Base-by-base conservation (phyloP, 2,329 filamentous ascomycete genomes). In the Aspergillus brasiliensis region DNA sequence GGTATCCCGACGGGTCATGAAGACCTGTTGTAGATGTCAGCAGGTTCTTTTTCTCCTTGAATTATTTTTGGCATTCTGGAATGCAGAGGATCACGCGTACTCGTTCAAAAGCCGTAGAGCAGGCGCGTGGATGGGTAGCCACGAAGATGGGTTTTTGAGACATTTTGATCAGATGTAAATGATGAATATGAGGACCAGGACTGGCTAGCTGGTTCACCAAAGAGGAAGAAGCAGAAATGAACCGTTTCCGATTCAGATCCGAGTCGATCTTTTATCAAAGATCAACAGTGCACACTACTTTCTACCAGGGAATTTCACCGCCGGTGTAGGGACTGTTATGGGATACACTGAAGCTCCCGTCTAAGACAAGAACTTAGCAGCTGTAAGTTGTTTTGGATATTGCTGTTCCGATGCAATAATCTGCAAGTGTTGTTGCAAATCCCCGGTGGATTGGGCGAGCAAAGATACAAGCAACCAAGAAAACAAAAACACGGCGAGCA, bases 41-140 rank as follows among this genome's bases (percentile, higher is more conserved):
- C 13, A 34, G 31, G 31, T 34, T 34, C 31, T 34, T 13, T 6
- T 21, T 8, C 8, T 44, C 17, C 19, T 21, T 21, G 19, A 21
- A n/a, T n/a, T 34, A 5, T 21, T 15, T 21, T 44, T 17, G 3
- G 40, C 17, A 10, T 8, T 21, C 19, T 21, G 40, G 40, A 21
- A 44, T 44, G 40, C 40, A n/a, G 31, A 34, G 31, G 40, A 31
- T 23, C 27, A 56, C 27, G 79, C 84, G 73, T 83, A 96, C 94
- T 78, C 94, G 85, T 82, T 99, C 95, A 80, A 98, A 99, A 28
- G 95, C 95, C 51, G 95, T 98, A 59, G 93, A 97, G 82, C 93
- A 97, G 65, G 94, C 92, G 78, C 95, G 85, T 37, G 95, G 95
- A 78, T 98, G 94, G 70, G 95, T 98, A 59, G 89, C 92, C 71